Conservation (phyloP, 805 yeast genomes). For the Vanderwaltozyma yarrowii region DNA sequence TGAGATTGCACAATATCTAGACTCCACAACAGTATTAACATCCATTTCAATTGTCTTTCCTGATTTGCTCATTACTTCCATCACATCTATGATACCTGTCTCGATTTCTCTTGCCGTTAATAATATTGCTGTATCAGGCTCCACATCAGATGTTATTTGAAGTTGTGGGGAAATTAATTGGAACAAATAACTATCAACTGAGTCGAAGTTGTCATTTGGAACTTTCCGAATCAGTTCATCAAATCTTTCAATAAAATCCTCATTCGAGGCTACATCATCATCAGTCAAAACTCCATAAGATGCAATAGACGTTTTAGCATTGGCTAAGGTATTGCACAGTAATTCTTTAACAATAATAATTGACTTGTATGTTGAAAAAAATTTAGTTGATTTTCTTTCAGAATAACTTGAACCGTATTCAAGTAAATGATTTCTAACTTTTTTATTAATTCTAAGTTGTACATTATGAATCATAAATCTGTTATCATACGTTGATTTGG, state of each 20-base stretch:
- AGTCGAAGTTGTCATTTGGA: constrained; percentile 30
- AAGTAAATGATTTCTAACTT: constrained; percentile 38
- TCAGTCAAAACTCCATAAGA: constrained; percentile 10
- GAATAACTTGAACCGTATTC: constrained; percentile 37
- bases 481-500: constrained; percentile 38
- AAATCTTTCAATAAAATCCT: constrained; percentile 34
- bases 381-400: constrained; percentile 34
- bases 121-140: constrained; percentile 39
- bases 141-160: constrained; percentile 40
- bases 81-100: constrained; percentile 39
- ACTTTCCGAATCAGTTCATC: constrained; percentile 38
- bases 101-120: constrained; percentile 52
- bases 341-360: constrained; percentile 38
- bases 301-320: constrained; percentile 11
- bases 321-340: constrained; percentile 18
- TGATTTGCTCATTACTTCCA: constrained; percentile 28
- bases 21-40: constrained; percentile 36
- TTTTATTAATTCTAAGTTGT: constrained; percentile 45
- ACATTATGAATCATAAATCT: constrained; percentile 48
- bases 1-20: constrained; percentile 45
- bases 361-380: constrained; percentile 40
- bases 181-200: constrained; percentile 41
- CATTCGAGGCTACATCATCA: constrained; percentile 16
- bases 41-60: constrained; percentile 23
- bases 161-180: constrained; percentile 53